A percentile compares a stretch with the other conserved stretches of the same genome.
phyloP scores from a whole-genome alignment of 2,329 filamentous ascomycete species.

The Kalaharituber pfeilii region DNA sequence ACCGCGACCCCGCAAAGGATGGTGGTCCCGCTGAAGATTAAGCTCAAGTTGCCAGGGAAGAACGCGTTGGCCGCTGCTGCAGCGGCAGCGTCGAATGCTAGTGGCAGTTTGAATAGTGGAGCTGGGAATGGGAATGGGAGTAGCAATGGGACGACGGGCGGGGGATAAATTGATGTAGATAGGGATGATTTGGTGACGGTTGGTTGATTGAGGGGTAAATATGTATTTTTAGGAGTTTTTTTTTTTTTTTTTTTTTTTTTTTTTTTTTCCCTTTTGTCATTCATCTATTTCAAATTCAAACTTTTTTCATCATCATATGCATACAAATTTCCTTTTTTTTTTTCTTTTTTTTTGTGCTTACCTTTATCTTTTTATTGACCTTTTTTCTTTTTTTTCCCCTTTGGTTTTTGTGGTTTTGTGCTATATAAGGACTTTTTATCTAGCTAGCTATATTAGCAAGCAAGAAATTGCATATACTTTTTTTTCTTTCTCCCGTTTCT shows the following conservation, averaged over 20 bases:
- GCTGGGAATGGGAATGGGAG: background rate
- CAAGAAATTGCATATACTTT: background rate
- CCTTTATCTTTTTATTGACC: background rate
- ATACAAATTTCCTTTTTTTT: background rate
- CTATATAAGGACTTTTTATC: background rate
- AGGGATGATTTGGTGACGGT: background rate
- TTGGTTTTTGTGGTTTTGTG: background rate
- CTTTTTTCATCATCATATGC: too few species aligned
- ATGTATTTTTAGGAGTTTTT: background rate
- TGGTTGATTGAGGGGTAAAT: too few species aligned
- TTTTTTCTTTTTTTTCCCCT: background rate
- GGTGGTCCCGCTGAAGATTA: constrained; percentile 4
- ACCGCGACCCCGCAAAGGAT: background rate
- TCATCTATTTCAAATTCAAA: too few species aligned
- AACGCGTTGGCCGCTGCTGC: background rate
- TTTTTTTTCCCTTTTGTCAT: too few species aligned
- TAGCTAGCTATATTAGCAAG: background rate
- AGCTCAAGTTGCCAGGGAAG: background rate
- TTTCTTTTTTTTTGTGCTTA: background rate
- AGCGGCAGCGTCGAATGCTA: background rate
- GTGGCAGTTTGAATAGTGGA: background rate
- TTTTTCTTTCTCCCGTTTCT: background rate
- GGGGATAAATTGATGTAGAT: too few species aligned
- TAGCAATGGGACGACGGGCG: background rate
- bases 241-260: background rate